These are phyloP conservation scores for Claviceps capensis DNA, from an alignment of 2,329 filamentous ascomycete genomes.

Conservation along the genomic window DNA sequence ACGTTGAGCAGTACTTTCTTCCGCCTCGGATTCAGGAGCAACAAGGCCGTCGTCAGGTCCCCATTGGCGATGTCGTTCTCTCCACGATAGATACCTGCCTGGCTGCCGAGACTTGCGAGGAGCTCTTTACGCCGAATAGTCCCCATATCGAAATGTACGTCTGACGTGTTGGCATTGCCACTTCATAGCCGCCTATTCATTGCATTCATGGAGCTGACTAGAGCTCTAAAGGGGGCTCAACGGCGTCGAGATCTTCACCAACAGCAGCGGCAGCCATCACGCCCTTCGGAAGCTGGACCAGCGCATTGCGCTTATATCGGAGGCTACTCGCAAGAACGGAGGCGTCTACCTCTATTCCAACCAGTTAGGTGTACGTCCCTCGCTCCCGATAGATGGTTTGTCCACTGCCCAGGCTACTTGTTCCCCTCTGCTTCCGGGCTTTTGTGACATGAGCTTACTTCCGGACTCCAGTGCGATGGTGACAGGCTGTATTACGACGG, in stretches of 20 bases:
- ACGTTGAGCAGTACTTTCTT: constrained; percentile 22
- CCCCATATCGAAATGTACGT: constrained; percentile 12
- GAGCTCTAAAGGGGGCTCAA: constrained; percentile 2
- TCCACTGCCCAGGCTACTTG: neutral
- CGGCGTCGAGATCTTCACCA: constrained; percentile 5
- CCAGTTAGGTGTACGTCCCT: constrained; percentile 1
- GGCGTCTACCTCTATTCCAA: constrained; percentile 5
- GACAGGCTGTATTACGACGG: constrained; percentile 5
- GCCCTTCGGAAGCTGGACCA: constrained; percentile 4
- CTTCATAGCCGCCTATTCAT: neutral
- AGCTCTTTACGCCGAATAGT: constrained; percentile 4
- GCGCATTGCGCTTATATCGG: constrained; percentile 3
- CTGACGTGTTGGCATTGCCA: neutral
- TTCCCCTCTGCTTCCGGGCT: neutral
- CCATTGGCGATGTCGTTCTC: constrained; percentile 25
- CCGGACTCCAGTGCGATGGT: neutral
- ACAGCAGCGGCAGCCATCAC: constrained; percentile 5
- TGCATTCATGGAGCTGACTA: neutral
- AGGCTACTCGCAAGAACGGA: constrained; percentile 4
- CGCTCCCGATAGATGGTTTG: neutral
- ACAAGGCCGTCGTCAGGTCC: constrained; percentile 21
- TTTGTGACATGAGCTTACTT: neutral
- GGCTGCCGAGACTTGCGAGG: constrained; percentile 4
- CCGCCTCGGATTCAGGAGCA: constrained; percentile 16
- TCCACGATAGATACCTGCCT: constrained; percentile 28